Conservation (phyloP, 2,329 filamentous ascomycete species). For the Cryphonectria radicalis region DNA sequence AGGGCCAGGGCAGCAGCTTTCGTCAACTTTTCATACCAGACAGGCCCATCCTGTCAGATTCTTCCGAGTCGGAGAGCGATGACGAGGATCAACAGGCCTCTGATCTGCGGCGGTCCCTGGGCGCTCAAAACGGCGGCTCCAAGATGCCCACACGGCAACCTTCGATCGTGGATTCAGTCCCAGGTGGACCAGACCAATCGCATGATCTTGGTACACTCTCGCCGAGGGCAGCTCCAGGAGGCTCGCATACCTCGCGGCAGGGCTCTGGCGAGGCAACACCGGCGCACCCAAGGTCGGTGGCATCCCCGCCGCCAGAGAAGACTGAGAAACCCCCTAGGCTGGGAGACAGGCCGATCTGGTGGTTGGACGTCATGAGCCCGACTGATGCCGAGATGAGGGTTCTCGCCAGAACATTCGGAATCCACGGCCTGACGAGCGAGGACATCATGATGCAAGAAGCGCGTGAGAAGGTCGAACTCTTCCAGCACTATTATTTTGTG, state of each 20-base stretch:
- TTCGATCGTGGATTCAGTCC: constrained; percentile 38
- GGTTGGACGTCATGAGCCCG: constrained; percentile 89
- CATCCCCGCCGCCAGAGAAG: constrained; percentile 35
- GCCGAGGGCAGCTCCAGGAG: constrained; percentile 30
- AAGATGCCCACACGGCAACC: constrained; percentile 26
- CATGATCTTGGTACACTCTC: constrained; percentile 36
- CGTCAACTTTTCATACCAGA: constrained; percentile 90
- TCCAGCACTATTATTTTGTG: constrained; percentile 97
- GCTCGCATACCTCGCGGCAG: constrained; percentile 37
- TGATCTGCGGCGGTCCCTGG: constrained; percentile 30
- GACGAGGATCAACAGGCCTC: constrained; percentile 49
- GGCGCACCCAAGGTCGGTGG: constrained; percentile 45
- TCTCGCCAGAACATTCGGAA: constrained; percentile 88
- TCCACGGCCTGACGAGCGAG: constrained; percentile 92
- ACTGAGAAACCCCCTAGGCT: constrained; percentile 49
- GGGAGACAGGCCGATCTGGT: constrained; percentile 91
- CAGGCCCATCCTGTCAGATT: constrained; percentile 74
- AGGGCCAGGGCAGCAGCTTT: constrained; percentile 69
- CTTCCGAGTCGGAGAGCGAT: constrained; percentile 68
- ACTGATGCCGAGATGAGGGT: constrained; percentile 96
- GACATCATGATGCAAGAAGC: constrained; percentile 98
- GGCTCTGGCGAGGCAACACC: constrained; percentile 56
- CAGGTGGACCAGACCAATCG: constrained; percentile 22
- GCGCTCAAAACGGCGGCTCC: constrained; percentile 30
- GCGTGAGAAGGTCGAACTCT: constrained; percentile 96